Conservation (phyloP, 225 moss, liverwort and hornwort species). For the Polytrichum formosum region DNA sequence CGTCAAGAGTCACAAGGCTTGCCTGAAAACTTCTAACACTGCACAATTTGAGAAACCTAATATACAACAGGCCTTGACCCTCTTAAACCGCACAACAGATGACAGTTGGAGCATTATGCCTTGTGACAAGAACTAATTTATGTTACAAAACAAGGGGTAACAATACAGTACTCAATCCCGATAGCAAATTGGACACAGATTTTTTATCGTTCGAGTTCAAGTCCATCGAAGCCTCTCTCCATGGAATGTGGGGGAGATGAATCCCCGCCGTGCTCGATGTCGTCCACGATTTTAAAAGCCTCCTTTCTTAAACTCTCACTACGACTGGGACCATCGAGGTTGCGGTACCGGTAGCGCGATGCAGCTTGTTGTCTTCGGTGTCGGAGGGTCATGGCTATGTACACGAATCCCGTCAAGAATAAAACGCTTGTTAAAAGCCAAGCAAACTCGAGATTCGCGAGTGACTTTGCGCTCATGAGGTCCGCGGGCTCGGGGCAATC, state of each 20-base stretch:
- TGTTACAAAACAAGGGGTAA: too few relatives aligned
- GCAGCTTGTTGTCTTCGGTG: background rate
- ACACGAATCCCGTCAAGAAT: constrained; percentile 26
- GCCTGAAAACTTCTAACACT: too few relatives aligned
- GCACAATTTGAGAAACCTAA: too few relatives aligned
- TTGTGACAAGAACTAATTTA: too few relatives aligned
- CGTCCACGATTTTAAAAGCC: constrained; percentile 9
- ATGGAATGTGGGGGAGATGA: too few relatives aligned
- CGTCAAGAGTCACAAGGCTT: too few relatives aligned
- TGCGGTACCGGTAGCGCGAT: constrained; percentile 17
- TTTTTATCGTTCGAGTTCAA: constrained; percentile 23
- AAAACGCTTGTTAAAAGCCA: constrained; percentile 55
- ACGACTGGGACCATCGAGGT: background rate
- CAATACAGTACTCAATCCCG: too few relatives aligned
- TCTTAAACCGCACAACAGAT: too few relatives aligned
- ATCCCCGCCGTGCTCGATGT: too few relatives aligned
- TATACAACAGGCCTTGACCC: too few relatives aligned
- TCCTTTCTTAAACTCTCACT: constrained; percentile 9
- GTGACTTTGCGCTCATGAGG: constrained; percentile 58
- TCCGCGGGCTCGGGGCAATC: constrained; percentile 26
- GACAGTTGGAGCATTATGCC: too few relatives aligned
- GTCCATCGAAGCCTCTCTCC: constrained; percentile 11
- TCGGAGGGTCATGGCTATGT: constrained; percentile 13
- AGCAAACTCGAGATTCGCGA: constrained; percentile 74
- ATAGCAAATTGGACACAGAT: too few relatives aligned